phyloP scores from a whole-genome alignment of 2,329 filamentous ascomycete genomes.

The Pyrenophora seminiperda region DNA sequence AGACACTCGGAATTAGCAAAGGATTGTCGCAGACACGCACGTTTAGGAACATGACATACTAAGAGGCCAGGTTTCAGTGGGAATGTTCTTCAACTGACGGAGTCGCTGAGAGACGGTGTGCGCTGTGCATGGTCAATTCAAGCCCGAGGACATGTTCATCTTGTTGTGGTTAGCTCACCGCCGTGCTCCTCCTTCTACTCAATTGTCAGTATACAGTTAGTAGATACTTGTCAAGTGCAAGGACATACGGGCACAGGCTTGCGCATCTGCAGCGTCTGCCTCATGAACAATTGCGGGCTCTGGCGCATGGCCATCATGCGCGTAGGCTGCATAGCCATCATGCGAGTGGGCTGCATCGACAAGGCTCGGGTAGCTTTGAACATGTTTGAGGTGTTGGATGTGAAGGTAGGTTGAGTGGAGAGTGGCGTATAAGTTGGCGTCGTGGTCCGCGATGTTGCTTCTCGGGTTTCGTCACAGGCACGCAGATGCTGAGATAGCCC shows the following conservation, averaged over 20 bases:
- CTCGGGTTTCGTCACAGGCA: constrained; percentile 40
- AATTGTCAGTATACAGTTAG: constrained; percentile 47
- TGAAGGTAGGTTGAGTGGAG: constrained; percentile 30
- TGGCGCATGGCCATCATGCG: constrained; percentile 48
- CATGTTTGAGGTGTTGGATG: constrained; percentile 26
- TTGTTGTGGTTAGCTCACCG: constrained; percentile 55
- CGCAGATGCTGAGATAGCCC: constrained; percentile 26
- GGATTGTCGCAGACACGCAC: not conserved
- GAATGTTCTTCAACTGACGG: constrained; percentile 85
- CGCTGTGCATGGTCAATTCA: constrained; percentile 60
- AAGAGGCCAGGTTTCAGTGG: constrained; percentile 91
- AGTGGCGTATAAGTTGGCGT: constrained; percentile 27
- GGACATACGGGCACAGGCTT: constrained; percentile 72
- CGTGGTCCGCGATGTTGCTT: constrained; percentile 27
- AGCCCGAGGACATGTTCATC: constrained; percentile 7
- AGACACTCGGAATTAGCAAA: constrained; percentile 25
- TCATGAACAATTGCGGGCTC: constrained; percentile 44
- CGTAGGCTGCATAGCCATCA: constrained; percentile 50
- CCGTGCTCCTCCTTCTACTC: constrained; percentile 66
- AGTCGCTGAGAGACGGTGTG: constrained; percentile 97
- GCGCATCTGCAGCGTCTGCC: constrained; percentile 57
- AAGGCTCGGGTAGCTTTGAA: constrained; percentile 48
- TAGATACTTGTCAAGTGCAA: not conserved
- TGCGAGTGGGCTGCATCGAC: constrained; percentile 49
- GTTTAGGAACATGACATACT: constrained; percentile 62